phyloP scores from a whole-genome alignment of 352 stramenopile species.

The Pythium myriotylum region DNA sequence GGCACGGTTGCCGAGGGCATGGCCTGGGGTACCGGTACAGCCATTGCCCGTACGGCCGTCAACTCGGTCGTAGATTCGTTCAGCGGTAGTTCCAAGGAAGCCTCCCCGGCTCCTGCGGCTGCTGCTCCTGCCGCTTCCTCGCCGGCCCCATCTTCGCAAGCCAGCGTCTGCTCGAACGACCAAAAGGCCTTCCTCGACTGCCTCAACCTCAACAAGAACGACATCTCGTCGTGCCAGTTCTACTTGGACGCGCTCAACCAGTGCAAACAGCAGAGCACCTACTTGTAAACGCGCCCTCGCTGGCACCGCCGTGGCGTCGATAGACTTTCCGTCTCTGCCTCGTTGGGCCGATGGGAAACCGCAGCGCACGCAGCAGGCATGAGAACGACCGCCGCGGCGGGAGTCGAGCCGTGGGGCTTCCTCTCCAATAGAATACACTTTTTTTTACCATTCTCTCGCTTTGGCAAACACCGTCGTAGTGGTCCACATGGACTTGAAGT shows the following conservation, averaged over 20 bases:
- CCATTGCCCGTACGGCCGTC: slow-evolving; percentile 92
- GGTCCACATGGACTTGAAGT: slow-evolving; percentile 32
- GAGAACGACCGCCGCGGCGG: too few relatives aligned
- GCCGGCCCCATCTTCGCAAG: slow-evolving; percentile 20
- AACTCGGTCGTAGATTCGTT: slow-evolving; percentile 71
- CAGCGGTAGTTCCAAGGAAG: slow-evolving; percentile 35
- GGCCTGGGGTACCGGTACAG: slow-evolving; percentile 95
- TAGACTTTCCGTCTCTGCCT: too few relatives aligned
- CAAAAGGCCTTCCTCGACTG: slow-evolving; percentile 84
- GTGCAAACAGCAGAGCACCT: slow-evolving; percentile 79
- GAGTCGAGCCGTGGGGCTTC: not conserved
- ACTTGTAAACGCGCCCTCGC: slow-evolving; percentile 36
- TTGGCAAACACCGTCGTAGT: not conserved
- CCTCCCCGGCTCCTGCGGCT: slow-evolving; percentile 28
- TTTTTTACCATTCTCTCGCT: not conserved
- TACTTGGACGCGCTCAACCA: slow-evolving; percentile 83
- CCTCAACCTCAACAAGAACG: slow-evolving; percentile 73
- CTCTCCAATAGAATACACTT: not conserved
- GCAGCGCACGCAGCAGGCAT: too few relatives aligned
- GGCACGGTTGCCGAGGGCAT: slow-evolving; percentile 96
- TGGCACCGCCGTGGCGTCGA: not conserved
- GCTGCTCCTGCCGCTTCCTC: slow-evolving; percentile 18
- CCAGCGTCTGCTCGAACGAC: slow-evolving; percentile 52
- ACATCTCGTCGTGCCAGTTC: slow-evolving; percentile 83
- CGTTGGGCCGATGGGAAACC: slow-evolving; percentile 39